Evolutionary conservation across 192 early-diverging fungal species (phyloP).

Genomic region (Jimgerdemannia flammicorona): DNA sequence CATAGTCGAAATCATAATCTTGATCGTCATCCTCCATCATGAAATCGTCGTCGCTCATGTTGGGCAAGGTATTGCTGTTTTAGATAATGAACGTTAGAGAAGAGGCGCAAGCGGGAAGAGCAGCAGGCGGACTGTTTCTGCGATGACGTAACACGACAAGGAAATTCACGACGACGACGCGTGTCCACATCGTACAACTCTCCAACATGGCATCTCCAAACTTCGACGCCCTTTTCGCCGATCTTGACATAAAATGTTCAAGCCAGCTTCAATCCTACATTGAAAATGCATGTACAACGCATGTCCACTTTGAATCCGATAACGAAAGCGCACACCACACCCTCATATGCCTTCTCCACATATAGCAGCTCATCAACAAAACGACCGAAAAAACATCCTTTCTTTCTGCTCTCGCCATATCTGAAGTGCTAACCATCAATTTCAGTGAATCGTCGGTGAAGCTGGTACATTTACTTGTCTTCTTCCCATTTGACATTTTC

Average conservation of each 20-base stretch:
- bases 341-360: neutral
- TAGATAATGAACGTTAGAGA: neutral
- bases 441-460: too few relatives aligned
- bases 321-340: neutral
- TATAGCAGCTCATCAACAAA: neutral
- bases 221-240: neutral
- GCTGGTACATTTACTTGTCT: too few relatives aligned
- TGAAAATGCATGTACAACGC: neutral
- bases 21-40: constrained; percentile 62
- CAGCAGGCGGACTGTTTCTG: neutral
- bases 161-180: neutral
- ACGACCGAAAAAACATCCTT: neutral
- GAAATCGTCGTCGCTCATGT: constrained; percentile 59
- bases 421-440: neutral
- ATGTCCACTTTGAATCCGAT: too few relatives aligned
- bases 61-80: neutral
- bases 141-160: neutral
- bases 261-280: neutral
- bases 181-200: neutral
- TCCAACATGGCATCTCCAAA: neutral
- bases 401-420: neutral
- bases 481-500: too few relatives aligned
- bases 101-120: constrained; percentile 3
- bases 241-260: neutral
- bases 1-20: constrained; percentile 90